A percentile compares a stretch with the other conserved stretches of the same genome.
phyloP scores from a whole-genome alignment of 2,329 filamentous ascomycete genomes.

The Ophiostoma sp. region DNA sequence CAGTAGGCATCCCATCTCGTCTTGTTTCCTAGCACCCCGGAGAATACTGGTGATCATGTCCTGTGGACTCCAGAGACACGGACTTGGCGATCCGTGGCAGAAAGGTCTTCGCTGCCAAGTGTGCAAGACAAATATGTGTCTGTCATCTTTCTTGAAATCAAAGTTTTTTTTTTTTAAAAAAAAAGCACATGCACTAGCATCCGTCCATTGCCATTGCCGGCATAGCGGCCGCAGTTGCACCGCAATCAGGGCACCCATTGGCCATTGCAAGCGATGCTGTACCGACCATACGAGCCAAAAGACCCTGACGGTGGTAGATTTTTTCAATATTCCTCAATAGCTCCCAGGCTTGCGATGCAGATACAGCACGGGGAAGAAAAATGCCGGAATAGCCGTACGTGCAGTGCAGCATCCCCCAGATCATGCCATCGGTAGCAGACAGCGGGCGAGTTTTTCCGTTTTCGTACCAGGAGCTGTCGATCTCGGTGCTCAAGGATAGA shows the following conservation, averaged over 20 bases:
- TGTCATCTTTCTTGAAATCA: too few relatives aligned
- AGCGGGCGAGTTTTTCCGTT: not conserved
- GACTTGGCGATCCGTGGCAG: not conserved
- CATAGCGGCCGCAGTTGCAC: conserved; percentile 12
- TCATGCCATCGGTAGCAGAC: not conserved
- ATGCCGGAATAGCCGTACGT: not conserved
- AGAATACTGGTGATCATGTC: not conserved
- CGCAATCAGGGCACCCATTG: not conserved
- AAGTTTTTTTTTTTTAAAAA: too few relatives aligned
- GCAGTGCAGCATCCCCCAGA: not conserved
- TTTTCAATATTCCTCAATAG: not conserved
- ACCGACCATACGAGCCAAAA: not conserved
- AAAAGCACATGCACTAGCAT: not conserved
- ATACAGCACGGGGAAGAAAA: not conserved
- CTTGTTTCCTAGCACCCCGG: not conserved
- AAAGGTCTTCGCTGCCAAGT: too few relatives aligned
- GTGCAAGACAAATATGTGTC: too few relatives aligned
- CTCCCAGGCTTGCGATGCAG: not conserved
- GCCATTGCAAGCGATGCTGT: not conserved
- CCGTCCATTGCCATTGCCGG: not conserved
- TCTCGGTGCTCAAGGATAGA: not conserved
- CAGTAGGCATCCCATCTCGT: not conserved
- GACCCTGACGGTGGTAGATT: not conserved
- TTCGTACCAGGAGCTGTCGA: not conserved
- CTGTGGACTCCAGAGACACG: not conserved